These are phyloP conservation scores for Conticribra weissflogii DNA, from an alignment of 108 stramenopile genomes.

Conservation along the genomic window DNA sequence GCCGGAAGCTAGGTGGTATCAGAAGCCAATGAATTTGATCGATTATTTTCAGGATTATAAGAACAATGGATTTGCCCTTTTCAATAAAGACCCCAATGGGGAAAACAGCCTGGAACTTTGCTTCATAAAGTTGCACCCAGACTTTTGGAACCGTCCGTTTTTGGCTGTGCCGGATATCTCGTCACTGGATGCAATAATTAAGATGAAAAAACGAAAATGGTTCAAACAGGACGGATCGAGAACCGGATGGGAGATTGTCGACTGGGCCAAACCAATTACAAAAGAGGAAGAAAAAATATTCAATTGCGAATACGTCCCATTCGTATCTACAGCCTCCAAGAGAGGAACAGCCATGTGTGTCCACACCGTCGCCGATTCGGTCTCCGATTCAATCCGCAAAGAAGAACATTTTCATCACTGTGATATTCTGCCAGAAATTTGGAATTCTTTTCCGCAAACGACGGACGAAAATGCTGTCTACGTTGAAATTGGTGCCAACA, in stretches of 20 bases:
- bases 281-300: neutral
- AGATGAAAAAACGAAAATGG: too few species aligned
- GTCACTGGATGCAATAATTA: too few species aligned
- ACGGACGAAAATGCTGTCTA: constrained; percentile 9
- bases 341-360: neutral
- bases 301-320: neutral
- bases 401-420: neutral
- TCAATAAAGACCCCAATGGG: constrained; percentile 9
- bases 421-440: neutral
- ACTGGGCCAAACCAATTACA: neutral
- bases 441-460: neutral
- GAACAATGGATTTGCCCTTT: constrained; percentile 11
- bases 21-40: constrained; percentile 8
- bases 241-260: neutral
- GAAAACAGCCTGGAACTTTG: constrained; percentile 6
- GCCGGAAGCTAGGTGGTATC: constrained; percentile 8
- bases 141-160: constrained; percentile 3
- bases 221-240: too few species aligned
- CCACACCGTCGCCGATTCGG: neutral
- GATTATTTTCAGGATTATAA: constrained; percentile 15
- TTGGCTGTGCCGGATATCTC: neutral
- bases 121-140: constrained; percentile 6
- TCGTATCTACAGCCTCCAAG: neutral
- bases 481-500: constrained; percentile 49
- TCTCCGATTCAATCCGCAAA: neutral